A percentile compares a stretch with the other conserved stretches of the same genome.
Conservation (phyloP, 768 basidiomycete genomes). For the Pleurotus ostreatus region DNA sequence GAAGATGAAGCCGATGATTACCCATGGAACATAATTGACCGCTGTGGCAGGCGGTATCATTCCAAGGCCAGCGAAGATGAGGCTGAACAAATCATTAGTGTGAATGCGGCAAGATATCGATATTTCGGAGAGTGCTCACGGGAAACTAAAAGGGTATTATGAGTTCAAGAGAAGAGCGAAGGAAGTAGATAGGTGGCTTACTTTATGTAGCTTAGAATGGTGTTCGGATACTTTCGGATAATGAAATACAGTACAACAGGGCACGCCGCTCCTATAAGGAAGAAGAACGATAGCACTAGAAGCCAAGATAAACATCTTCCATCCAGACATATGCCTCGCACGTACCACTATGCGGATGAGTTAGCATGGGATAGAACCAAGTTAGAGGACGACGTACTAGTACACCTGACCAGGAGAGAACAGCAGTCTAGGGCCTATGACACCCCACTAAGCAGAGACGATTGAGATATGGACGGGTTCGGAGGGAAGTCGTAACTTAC, state of each 20-base stretch:
- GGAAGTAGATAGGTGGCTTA: constrained; percentile 26
- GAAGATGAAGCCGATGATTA: constrained; percentile 72
- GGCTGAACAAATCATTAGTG: constrained; percentile 25
- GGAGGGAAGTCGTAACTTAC: constrained; percentile 32
- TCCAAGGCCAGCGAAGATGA: constrained; percentile 66
- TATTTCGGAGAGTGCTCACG: constrained; percentile 27
- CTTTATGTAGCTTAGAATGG: constrained; percentile 65
- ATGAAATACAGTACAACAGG: constrained; percentile 62
- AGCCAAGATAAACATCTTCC: not conserved
- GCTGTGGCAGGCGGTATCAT: constrained; percentile 81
- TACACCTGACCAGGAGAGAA: constrained; percentile 58
- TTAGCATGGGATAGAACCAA: constrained; percentile 1
- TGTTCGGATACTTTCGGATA: constrained; percentile 59
- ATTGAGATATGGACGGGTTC: constrained; percentile 9
- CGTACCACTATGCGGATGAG: not conserved
- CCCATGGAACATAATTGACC: constrained; percentile 82
- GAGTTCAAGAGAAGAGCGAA: constrained; percentile 1
- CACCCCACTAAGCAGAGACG: constrained; percentile 44
- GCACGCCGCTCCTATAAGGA: constrained; percentile 65
- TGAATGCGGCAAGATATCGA: not conserved
- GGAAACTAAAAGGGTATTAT: constrained; percentile 31
- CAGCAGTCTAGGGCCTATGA: constrained; percentile 58
- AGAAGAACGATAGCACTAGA: constrained; percentile 61
- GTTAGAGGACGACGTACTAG: constrained; percentile 35
- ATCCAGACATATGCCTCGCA: not conserved